phyloP scores from a whole-genome alignment of 305 asterid species.

The Fraxinus ornus region DNA sequence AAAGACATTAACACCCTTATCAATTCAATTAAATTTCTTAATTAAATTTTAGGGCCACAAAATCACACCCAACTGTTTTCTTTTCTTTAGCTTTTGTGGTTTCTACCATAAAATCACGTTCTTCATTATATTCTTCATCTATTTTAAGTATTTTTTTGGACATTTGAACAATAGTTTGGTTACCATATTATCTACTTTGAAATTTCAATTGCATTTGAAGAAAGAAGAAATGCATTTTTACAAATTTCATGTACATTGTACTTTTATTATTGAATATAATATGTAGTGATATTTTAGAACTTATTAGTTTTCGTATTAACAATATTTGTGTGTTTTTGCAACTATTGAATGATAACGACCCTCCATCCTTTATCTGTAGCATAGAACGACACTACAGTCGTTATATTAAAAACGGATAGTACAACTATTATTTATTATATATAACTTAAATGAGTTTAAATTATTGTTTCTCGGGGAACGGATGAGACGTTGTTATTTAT shows the following conservation, averaged over 20 bases:
- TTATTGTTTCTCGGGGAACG: too few relatives aligned
- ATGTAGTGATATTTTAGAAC: too few relatives aligned
- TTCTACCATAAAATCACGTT: background rate
- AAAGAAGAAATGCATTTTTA: too few relatives aligned
- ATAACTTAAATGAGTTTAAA: too few relatives aligned
- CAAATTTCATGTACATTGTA: background rate
- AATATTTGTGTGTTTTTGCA: too few relatives aligned
- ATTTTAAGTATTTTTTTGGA: background rate
- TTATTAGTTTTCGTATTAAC: too few relatives aligned
- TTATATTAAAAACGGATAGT: too few relatives aligned
- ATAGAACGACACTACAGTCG: too few relatives aligned
- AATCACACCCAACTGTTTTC: background rate
- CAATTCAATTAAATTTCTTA: background rate
- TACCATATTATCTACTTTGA: too few relatives aligned
- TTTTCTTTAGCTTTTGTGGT: background rate
- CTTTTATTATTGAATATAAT: too few relatives aligned
- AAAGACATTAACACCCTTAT: background rate
- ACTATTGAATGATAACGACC: background rate
- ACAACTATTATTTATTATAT: background rate
- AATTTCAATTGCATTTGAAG: background rate
- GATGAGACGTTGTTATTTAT: too few relatives aligned
- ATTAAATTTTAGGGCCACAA: background rate
- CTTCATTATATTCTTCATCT: background rate
- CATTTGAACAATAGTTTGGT: too few relatives aligned
- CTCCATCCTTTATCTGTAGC: background rate